Evolutionary conservation across 495 filamentous ascomycete species (phyloP).

Genomic region (Cercophora newfieldiana): DNA sequence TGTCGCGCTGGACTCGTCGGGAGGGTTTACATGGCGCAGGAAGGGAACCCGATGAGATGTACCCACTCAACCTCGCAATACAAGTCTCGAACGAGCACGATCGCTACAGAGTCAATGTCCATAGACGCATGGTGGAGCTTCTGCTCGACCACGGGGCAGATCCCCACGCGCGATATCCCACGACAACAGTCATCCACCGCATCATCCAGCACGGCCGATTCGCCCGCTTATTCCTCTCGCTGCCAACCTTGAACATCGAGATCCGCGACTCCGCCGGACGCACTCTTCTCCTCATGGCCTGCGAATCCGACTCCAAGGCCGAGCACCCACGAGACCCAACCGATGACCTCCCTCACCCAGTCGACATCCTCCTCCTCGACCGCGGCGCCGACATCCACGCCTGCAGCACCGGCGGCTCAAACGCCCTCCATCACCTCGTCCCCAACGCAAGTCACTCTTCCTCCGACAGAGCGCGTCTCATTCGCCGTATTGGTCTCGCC

Average conservation of each 20-base stretch:
- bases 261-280: background rate
- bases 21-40: no score
- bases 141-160: slow-evolving; percentile 6
- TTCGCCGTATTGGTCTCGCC: background rate
- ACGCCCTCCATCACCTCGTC: background rate
- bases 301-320: background rate
- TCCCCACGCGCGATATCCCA: background rate
- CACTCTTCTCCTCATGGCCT: slow-evolving; percentile 4
- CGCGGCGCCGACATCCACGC: slow-evolving; percentile 1
- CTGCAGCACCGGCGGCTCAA: background rate
- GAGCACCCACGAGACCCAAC: background rate
- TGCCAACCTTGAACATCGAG: background rate
- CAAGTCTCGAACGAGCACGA: background rate
- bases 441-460: no score
- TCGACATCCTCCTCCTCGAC: background rate
- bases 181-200: background rate
- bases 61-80: background rate
- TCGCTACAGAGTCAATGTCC: background rate
- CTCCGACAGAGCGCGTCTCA: background rate
- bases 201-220: background rate
- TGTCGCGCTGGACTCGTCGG: background rate
- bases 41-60: background rate
- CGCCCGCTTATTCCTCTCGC: background rate
- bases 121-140: background rate
- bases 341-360: background rate